Base-by-base conservation (phyloP, 73 alveolate genomes). In the Paramecium sexaurelia region DNA sequence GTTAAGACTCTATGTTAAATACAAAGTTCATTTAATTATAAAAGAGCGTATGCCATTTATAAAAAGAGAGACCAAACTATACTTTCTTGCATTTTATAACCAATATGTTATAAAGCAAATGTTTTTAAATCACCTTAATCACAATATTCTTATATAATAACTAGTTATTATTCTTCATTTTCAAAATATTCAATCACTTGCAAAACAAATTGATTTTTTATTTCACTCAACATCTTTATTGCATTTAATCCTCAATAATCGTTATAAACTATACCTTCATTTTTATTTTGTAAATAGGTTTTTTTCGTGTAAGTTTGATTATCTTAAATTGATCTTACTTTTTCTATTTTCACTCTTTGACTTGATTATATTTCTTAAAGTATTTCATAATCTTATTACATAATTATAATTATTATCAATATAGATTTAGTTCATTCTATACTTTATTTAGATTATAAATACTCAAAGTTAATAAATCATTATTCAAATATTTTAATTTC, bases 121-220 rank as follows among this genome's bases (percentile, higher is more conserved):
- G 90, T 78, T 37, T 43, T 37, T 9, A 78, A 47, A 78, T 78
- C 90, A 10, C 90, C 90, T 78, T 78, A 45, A 78, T 78, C 90
- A 43, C 90, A 78, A 24, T 78, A 78, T 43, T 78, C 90, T 40
- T 78, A 45, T 19, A 78, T 78, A 1, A 78, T 78, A 37, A 78
- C 90, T 33, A 78, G 41, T 41, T 43, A 7, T 43, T 78, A n/a
- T 45, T 78, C 90, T 41, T 78, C 90, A 45, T 78, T 43, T 78
- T 78, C 90, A 0, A 78, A 27, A 78, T 78, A 78, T 33, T 78
- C 90, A 39, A 78, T 40, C n/a, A 78, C 90, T 41, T 43, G 8
- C 13, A 78, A 33, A 20, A 78, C 45, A 78, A 78, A 78, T 78
- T 78, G 17, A 45, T 78, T 78, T 17, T 39, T 78, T 9, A 45